phyloP scores from a whole-genome alignment of 768 basidiomycete species.

The Mycena pura region DNA sequence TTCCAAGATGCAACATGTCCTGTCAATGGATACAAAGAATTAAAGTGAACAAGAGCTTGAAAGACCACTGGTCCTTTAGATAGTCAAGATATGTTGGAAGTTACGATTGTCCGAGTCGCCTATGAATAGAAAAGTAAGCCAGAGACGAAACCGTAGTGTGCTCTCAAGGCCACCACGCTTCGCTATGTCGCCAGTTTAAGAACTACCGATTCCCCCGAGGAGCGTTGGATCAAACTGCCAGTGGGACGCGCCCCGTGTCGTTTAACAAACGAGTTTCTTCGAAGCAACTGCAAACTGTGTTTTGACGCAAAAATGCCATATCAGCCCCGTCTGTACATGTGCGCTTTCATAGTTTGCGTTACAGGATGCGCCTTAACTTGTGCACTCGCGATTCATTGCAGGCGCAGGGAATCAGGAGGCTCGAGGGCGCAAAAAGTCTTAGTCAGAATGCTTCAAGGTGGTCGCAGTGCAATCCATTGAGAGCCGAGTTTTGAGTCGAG shows the following conservation, averaged over 20 bases:
- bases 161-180: constrained; percentile 27
- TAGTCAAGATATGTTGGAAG: constrained; percentile 25
- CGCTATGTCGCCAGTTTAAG: constrained; percentile 22
- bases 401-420: too few species aligned
- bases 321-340: too few species aligned
- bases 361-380: too few species aligned
- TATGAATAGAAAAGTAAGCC: background rate
- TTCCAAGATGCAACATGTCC: constrained; percentile 22
- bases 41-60: background rate
- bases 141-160: background rate
- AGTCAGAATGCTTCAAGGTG: too few species aligned
- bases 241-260: constrained; percentile 15
- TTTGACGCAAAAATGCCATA: too few species aligned
- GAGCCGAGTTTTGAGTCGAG: too few species aligned
- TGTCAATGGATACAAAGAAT: background rate
- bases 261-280: constrained; percentile 23
- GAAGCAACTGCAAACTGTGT: too few species aligned
- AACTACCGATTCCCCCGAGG: constrained; percentile 18
- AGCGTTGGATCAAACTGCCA: constrained; percentile 15
- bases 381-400: too few species aligned
- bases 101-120: constrained; percentile 25
- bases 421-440: too few species aligned
- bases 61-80: background rate
- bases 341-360: too few species aligned
- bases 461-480: too few species aligned